phyloP scores from a whole-genome alignment of 768 basidiomycete genomes.

The Calocybe gangraenosa region DNA sequence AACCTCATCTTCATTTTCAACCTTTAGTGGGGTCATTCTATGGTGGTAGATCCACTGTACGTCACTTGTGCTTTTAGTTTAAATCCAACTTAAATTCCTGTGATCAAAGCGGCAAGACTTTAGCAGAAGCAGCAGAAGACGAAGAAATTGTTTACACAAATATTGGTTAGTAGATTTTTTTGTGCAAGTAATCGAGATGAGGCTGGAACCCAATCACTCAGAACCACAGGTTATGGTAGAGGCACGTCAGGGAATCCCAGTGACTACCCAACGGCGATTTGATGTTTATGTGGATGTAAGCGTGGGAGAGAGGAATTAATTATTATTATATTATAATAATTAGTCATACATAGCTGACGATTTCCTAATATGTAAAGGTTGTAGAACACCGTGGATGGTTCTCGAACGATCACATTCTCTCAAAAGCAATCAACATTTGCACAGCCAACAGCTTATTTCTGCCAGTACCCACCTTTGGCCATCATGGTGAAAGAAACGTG shows the following conservation, averaged over 20 bases:
- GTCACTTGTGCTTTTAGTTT: slow-evolving; percentile 24
- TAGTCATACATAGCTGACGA: neutral
- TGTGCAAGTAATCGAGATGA: neutral
- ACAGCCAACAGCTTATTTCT: slow-evolving; percentile 16
- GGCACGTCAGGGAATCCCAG: slow-evolving; percentile 81
- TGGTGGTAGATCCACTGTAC: slow-evolving; percentile 88
- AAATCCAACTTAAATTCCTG: no score
- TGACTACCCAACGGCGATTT: slow-evolving; percentile 87
- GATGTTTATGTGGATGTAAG: slow-evolving; percentile 86
- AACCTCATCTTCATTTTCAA: slow-evolving; percentile 2
- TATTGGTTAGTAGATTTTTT: slow-evolving; percentile 69
- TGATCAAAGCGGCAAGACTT: slow-evolving; percentile 71
- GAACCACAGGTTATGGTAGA: slow-evolving; percentile 55
- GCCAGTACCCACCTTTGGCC: slow-evolving; percentile 17
- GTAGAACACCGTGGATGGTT: slow-evolving; percentile 39
- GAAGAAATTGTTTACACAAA: slow-evolving; percentile 78
- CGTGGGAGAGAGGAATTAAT: slow-evolving; percentile 9
- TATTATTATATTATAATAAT: neutral
- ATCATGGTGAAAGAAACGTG: slow-evolving; percentile 73
- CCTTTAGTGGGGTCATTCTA: slow-evolving; percentile 81
- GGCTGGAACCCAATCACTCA: slow-evolving; percentile 13
- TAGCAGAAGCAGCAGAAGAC: slow-evolving; percentile 69
- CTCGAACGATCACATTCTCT: slow-evolving; percentile 38
- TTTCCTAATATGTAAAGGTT: slow-evolving; percentile 34
- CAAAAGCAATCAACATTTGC: slow-evolving; percentile 26